These are phyloP conservation scores for Austroboletus novae-zelandiae DNA, from an alignment of 1,284 basidiomycete species.

Conservation along the genomic window DNA sequence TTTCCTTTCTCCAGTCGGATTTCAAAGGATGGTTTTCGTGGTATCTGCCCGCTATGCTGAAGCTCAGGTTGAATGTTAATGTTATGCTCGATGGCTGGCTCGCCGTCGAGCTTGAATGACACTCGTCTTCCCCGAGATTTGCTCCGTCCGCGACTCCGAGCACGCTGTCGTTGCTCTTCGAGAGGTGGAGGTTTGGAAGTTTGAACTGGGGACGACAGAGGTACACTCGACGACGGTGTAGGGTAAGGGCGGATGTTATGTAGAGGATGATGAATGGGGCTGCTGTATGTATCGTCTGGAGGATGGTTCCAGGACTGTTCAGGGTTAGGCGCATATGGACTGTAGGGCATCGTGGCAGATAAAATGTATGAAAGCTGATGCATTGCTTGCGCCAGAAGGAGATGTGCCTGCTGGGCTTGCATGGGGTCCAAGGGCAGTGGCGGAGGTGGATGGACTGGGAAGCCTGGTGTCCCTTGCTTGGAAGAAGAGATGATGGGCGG, in stretches of 20 bases:
- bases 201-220: constrained; percentile 25
- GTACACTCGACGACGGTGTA: constrained; percentile 23
- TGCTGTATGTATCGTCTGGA: constrained; percentile 8
- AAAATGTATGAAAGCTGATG: constrained; percentile 32
- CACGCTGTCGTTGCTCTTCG: constrained; percentile 16
- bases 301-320: constrained; percentile 22
- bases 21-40: constrained; percentile 10
- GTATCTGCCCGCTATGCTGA: constrained; percentile 8
- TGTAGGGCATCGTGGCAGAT: constrained; percentile 30
- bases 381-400: constrained; percentile 31
- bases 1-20: constrained; percentile 14
- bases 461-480: constrained; percentile 6
- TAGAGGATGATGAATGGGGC: constrained; percentile 14
- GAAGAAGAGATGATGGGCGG: constrained; percentile 15
- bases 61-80: constrained; percentile 5
- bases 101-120: constrained; percentile 29
- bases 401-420: constrained; percentile 33
- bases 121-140: constrained; percentile 28
- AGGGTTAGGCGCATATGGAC: constrained; percentile 14
- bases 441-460: constrained; percentile 4
- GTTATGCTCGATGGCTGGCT: constrained; percentile 6
- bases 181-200: constrained; percentile 15
- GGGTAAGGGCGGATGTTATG: constrained; percentile 14
- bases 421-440: constrained; percentile 24
- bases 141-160: constrained; percentile 19